Base-by-base conservation (phyloP, 208 protist species). In the Trypanosoma theileri region DNA sequence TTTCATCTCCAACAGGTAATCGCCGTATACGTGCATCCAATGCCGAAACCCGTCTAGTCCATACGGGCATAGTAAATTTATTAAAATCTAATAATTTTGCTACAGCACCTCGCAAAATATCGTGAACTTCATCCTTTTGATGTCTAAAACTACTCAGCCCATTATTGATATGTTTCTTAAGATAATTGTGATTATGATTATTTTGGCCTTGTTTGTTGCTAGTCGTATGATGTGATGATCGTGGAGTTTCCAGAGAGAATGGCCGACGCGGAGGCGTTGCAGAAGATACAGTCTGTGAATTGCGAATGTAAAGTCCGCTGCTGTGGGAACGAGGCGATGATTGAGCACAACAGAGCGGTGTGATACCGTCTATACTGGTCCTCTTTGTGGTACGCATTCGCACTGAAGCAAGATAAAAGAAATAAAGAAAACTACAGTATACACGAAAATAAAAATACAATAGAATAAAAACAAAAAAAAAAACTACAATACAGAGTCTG, bases 61-160 rank as follows among this genome's bases (percentile, higher is more conserved):
- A 65, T 3, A 72, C 50, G 1, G 57, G 50, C n/a, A 72, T 11
- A 35, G 58, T 66, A 35, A 59, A 14, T 0, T 52, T 1, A 26
- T 65, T 14, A 11, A 72, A 72, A 46, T 66, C 66, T 12, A 68
- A 8, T 54, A 60, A 11, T 6, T 40, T 17, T 28, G 21, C 44
- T 4, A 63, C 55, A 12, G 54, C 16, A 3, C 56, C 26, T 9
- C 41, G 40, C 53, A 68, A 1, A 24, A 22, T 17, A 12, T 6
- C 48, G 51, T 50, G 31, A 8, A 0, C 41, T 31, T 21, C 22
- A n/a, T 59, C 41, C 8, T n/a, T 41, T 22, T 19, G 59, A 14
- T 44, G 9, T 11, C 1, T 48, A 14, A 48, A n/a, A 48, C 16
- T 11, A 35, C 4, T 6, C 1, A 35, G 28, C 28, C 6, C 28